A percentile compares a stretch with the other conserved stretches of the same genome.
phyloP scores from a whole-genome alignment of 345 rosid species.

The Rhodamnia argentea region DNA sequence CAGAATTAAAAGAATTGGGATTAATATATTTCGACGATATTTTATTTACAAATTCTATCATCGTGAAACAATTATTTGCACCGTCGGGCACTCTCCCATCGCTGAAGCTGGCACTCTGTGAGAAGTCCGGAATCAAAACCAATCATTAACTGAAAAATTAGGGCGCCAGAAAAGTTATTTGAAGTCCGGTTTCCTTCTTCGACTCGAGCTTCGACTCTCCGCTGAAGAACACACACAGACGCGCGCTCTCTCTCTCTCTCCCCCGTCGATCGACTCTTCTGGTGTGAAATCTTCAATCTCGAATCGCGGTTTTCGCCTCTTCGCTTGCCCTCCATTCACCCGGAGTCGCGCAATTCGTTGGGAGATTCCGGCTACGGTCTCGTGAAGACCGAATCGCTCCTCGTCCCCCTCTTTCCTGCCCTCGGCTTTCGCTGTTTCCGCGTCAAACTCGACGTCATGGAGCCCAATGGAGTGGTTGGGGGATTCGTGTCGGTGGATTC shows the following conservation, averaged over 20 bases:
- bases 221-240: background rate
- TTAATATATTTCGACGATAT: background rate
- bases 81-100: background rate
- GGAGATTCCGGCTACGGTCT: background rate
- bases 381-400: background rate
- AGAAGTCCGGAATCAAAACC: constrained; percentile 21
- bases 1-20: background rate
- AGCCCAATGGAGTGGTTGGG: background rate
- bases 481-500: background rate
- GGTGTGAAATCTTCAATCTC: background rate
- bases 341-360: background rate
- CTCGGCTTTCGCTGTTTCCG: background rate
- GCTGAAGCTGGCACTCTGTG: background rate
- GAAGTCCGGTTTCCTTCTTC: constrained; percentile 18
- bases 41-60: background rate
- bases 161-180: constrained; percentile 6
- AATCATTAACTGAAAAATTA: constrained; percentile 13
- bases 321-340: background rate
- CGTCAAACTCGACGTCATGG: background rate
- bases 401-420: background rate
- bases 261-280: background rate
- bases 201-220: constrained; percentile 4
- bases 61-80: background rate
- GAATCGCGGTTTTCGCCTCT: constrained; percentile 1
- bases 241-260: background rate